These are phyloP conservation scores for Xylaria sp. DNA, from an alignment of 2,329 filamentous ascomycete genomes.

Conservation along the genomic window DNA sequence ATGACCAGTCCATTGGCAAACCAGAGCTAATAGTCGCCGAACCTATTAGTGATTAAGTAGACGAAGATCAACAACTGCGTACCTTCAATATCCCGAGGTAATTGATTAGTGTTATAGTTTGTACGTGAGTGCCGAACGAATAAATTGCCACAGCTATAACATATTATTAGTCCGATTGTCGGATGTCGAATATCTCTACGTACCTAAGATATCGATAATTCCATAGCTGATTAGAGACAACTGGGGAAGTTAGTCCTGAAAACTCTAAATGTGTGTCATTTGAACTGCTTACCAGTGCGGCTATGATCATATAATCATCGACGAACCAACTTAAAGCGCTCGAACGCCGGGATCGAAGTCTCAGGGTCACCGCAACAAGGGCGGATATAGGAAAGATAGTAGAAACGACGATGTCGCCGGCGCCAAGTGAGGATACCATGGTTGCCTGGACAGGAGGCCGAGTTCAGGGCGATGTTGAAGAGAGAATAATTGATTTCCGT, in stretches of 20 bases:
- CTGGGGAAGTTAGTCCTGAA: slow-evolving; percentile 1
- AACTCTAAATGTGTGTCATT: background rate
- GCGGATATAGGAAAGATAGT: slow-evolving; percentile 2
- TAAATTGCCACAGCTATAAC: background rate
- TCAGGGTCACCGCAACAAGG: background rate
- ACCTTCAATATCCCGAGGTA: slow-evolving; percentile 3
- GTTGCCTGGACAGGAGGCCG: background rate
- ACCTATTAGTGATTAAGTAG: background rate
- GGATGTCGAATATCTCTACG: background rate
- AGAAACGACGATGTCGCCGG: background rate
- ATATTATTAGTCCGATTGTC: background rate
- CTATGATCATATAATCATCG: slow-evolving; percentile 16
- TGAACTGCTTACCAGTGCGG: background rate
- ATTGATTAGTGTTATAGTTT: background rate
- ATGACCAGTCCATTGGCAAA: background rate
- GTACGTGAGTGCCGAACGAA: background rate
- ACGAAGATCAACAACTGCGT: background rate
- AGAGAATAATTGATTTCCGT: background rate
- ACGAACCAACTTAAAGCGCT: background rate
- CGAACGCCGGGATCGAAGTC: slow-evolving; percentile 1
- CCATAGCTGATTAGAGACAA: slow-evolving; percentile 6
- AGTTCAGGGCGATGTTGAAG: background rate
- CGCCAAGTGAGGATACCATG: slow-evolving; percentile 2
- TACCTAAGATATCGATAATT: slow-evolving; percentile 15
- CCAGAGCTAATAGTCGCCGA: background rate